Evolutionary conservation across 1,139 yeast species (phyloP).

Genomic region (Hyphopichia pseudoburtonii): DNA sequence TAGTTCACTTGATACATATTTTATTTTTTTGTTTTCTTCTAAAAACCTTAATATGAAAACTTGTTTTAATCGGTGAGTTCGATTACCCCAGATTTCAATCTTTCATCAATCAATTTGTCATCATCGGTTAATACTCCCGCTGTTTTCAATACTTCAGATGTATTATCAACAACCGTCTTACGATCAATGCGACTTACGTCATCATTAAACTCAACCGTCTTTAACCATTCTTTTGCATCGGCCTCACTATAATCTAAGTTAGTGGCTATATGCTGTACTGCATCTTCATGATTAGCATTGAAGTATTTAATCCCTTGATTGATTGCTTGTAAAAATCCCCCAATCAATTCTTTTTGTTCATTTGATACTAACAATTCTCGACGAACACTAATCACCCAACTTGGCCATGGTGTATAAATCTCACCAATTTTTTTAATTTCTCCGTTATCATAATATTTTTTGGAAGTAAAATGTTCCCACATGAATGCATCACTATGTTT

Average conservation of each 20-base stretch:
- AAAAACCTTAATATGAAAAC: background rate
- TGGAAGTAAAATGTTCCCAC: slow-evolving; percentile 95
- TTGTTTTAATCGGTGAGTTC: background rate
- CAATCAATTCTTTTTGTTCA: slow-evolving; percentile 29
- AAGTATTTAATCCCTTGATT: slow-evolving; percentile 71
- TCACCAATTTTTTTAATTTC: slow-evolving; percentile 85
- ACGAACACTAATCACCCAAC: slow-evolving; percentile 76
- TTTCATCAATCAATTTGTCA: slow-evolving; percentile 26
- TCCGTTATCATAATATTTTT: slow-evolving; percentile 73
- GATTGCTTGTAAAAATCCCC: slow-evolving; percentile 51
- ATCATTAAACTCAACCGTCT: slow-evolving; percentile 65
- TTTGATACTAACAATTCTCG: slow-evolving; percentile 8
- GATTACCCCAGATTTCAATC: slow-evolving; percentile 31
- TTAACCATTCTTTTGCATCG: slow-evolving; percentile 79
- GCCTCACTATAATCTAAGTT: slow-evolving; percentile 74
- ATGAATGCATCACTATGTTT: slow-evolving; percentile 76
- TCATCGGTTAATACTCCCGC: slow-evolving; percentile 58
- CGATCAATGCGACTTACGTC: slow-evolving; percentile 53
- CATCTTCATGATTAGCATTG: slow-evolving; percentile 58
- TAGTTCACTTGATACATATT: background rate
- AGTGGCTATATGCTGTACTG: slow-evolving; percentile 60
- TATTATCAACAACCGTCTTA: slow-evolving; percentile 53
- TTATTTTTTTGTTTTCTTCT: no score
- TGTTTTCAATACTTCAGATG: slow-evolving; percentile 54
- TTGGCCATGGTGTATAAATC: slow-evolving; percentile 95